Conservation (phyloP, 164 flowering plant genomes). For the Cinnamomum chago region DNA sequence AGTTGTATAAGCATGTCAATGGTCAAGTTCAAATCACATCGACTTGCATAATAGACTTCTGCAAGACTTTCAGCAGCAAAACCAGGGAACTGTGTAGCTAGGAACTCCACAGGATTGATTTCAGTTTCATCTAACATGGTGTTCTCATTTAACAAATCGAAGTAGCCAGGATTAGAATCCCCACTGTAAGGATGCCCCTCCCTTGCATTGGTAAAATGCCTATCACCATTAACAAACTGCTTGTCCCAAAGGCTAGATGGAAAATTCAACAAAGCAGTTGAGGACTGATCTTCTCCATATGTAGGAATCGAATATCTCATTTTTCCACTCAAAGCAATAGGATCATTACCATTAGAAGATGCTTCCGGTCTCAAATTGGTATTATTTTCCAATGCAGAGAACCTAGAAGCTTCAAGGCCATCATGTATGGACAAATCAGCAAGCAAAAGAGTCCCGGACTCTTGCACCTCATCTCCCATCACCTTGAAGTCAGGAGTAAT, state of each 20-base stretch:
- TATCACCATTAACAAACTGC: slow-evolving; percentile 40
- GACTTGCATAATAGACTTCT: slow-evolving; percentile 81
- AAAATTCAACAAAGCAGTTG: slow-evolving; percentile 23
- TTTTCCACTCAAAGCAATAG: slow-evolving; percentile 48
- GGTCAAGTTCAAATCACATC: slow-evolving; percentile 81
- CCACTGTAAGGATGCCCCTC: slow-evolving; percentile 31
- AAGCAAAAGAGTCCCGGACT: slow-evolving; percentile 49
- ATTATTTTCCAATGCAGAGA: slow-evolving; percentile 37
- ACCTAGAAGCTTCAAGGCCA: slow-evolving; percentile 43
- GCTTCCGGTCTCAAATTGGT: slow-evolving; percentile 26
- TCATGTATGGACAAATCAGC: slow-evolving; percentile 62
- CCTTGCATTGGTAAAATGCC: slow-evolving; percentile 31
- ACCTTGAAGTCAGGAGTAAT: slow-evolving; percentile 92
- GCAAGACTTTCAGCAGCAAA: slow-evolving; percentile 96
- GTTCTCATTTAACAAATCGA: slow-evolving; percentile 46
- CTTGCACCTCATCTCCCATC: slow-evolving; percentile 60
- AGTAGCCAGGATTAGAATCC: slow-evolving; percentile 42
- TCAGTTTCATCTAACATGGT: slow-evolving; percentile 41
- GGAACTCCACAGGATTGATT: slow-evolving; percentile 60
- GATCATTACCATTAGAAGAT: slow-evolving; percentile 16
- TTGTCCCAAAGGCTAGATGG: slow-evolving; percentile 67
- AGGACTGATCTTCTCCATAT: slow-evolving; percentile 44
- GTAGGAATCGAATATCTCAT: slow-evolving; percentile 41
- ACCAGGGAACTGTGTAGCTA: slow-evolving; percentile 88
- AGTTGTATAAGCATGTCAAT: slow-evolving; percentile 96